These are phyloP conservation scores for Candida chilensis DNA, from an alignment of 805 yeast genomes.

Conservation along the genomic window DNA sequence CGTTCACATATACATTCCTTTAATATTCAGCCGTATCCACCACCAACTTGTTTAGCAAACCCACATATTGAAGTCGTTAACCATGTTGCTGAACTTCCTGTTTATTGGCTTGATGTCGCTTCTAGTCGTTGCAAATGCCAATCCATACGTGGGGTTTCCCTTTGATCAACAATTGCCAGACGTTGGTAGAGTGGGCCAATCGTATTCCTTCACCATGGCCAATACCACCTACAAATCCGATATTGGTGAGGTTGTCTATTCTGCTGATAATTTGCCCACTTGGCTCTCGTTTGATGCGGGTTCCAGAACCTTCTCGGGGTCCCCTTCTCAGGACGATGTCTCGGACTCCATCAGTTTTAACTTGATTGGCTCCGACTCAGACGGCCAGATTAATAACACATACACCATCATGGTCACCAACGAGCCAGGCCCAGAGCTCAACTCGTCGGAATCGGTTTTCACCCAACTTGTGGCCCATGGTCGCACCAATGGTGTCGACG, in stretches of 20 bases:
- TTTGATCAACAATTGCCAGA: constrained; percentile 78
- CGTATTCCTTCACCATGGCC: constrained; percentile 59
- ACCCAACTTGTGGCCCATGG: constrained; percentile 57
- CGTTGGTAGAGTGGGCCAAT: constrained; percentile 64
- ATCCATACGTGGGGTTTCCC: constrained; percentile 65
- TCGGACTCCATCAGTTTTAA: constrained; percentile 38
- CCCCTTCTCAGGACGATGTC: constrained; percentile 41
- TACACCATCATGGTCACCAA: constrained; percentile 55
- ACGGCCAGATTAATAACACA: constrained; percentile 38
- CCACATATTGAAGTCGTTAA: too few species aligned
- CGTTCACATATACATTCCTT: too few species aligned
- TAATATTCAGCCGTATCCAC: too few species aligned
- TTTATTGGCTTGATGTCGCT: too few species aligned
- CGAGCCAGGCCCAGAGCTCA: constrained; percentile 43
- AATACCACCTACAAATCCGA: constrained; percentile 52
- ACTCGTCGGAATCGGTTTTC: constrained; percentile 30
- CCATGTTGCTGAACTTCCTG: too few species aligned
- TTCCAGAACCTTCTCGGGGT: constrained; percentile 60
- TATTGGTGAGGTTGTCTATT: constrained; percentile 38
- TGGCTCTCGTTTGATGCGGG: constrained; percentile 72
- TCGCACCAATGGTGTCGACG: constrained; percentile 65
- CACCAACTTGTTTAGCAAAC: too few species aligned
- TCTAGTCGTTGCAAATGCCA: too few species aligned
- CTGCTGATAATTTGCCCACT: constrained; percentile 50
- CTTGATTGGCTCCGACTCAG: constrained; percentile 54